Conservation (phyloP, 164 flowering plant species). For the Pachysandra terminalis region DNA sequence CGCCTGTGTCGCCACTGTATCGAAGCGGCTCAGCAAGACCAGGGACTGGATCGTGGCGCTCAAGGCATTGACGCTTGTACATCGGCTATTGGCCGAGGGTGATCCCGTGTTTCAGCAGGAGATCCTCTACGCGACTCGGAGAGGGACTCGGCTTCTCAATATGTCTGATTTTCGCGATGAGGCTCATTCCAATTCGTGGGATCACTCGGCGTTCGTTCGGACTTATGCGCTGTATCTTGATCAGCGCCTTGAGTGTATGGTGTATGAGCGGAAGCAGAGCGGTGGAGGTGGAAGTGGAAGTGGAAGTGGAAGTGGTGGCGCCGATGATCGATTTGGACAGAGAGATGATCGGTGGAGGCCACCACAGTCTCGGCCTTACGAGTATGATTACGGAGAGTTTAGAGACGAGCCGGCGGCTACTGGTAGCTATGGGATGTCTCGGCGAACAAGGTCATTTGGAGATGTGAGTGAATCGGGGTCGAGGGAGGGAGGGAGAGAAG, state of each 20-base stretch:
- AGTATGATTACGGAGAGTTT: conserved; percentile 25
- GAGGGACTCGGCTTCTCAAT: conserved; percentile 60
- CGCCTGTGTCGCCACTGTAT: conserved; percentile 45
- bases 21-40: conserved; percentile 58
- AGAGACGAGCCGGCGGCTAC: conserved; percentile 25
- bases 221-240: conserved; percentile 63
- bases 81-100: conserved; percentile 53
- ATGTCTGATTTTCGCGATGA: conserved; percentile 73
- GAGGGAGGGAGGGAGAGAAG: conserved; percentile 14
- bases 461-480: conserved; percentile 29
- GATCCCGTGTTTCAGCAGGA: conserved; percentile 51
- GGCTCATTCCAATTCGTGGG: conserved; percentile 74
- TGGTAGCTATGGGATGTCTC: conserved; percentile 10
- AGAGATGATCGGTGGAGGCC: conserved; percentile 15
- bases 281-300: too few relatives aligned
- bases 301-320: too few relatives aligned
- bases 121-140: conserved; percentile 48
- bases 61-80: conserved; percentile 62
- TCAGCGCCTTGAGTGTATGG: conserved; percentile 48
- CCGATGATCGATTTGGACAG: conserved; percentile 10
- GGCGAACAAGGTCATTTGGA: conserved; percentile 33
- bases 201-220: conserved; percentile 66
- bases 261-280: conserved; percentile 39
- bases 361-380: conserved; percentile 15
- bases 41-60: conserved; percentile 76